A percentile compares a stretch with the other conserved stretches of the same genome.
These are phyloP conservation scores for Phaeosphaeria sp. DNA, from an alignment of 2,329 filamentous ascomycete species.

Conservation along the genomic window DNA sequence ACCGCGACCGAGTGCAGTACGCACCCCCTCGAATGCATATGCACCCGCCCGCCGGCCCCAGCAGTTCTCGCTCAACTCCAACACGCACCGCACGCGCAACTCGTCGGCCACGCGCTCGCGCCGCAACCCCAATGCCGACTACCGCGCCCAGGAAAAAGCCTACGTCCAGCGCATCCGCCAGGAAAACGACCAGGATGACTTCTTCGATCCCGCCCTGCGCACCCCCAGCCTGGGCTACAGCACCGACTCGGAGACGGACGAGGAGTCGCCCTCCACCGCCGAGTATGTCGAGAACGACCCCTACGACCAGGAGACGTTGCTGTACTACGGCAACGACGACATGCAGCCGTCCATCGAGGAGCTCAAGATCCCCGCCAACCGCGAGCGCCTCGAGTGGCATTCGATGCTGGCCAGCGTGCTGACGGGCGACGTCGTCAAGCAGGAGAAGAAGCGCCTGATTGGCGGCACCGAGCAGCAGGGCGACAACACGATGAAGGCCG, in stretches of 20 bases:
- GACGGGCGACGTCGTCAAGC: constrained; percentile 94
- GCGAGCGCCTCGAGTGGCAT: constrained; percentile 95
- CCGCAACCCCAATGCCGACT: constrained; percentile 74
- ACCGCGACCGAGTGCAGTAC: constrained; percentile 51
- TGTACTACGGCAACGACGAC: constrained; percentile 91
- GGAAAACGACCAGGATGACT: constrained; percentile 71
- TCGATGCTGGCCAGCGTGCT: constrained; percentile 95
- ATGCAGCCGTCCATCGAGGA: constrained; percentile 90
- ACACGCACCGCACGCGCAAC: constrained; percentile 60
- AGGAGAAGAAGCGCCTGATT: constrained; percentile 95
- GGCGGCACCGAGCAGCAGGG: constrained; percentile 78
- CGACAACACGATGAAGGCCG: constrained; percentile 70
- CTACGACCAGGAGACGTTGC: constrained; percentile 89
- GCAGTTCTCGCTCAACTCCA: constrained; percentile 54
- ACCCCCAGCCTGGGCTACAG: constrained; percentile 71
- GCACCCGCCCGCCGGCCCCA: constrained; percentile 56
- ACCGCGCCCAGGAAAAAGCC: constrained; percentile 87
- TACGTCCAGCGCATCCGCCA: constrained; percentile 92
- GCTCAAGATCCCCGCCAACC: constrained; percentile 82
- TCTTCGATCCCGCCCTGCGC: constrained; percentile 73
- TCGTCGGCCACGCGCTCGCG: constrained; percentile 62
- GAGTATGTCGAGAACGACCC: constrained; percentile 80
- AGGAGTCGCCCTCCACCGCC: constrained; percentile 87
- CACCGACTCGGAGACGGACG: constrained; percentile 83
- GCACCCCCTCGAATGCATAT: constrained; percentile 59